Conservation (phyloP, 164 flowering plant species). For the Chloranthus sessilifolius region DNA sequence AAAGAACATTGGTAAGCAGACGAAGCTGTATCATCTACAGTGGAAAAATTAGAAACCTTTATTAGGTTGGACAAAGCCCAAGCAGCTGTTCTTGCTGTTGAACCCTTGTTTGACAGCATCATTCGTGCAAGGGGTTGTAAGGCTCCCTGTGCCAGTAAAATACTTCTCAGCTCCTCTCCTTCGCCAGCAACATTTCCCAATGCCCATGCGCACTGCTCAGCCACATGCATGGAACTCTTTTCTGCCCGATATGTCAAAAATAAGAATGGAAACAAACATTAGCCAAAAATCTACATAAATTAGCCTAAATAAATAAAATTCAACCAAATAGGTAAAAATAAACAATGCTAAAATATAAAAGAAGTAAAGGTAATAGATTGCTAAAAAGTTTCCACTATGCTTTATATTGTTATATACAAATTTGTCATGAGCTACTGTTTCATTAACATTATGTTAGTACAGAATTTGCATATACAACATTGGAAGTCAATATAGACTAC, state of each 20-base stretch:
- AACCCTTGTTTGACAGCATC: constrained; percentile 87
- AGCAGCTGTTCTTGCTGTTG: constrained; percentile 95
- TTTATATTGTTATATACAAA: too few relatives aligned
- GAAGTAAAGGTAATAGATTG: too few relatives aligned
- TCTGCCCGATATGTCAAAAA: constrained; percentile 37
- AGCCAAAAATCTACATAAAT: constrained; percentile 1
- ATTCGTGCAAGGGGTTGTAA: constrained; percentile 85
- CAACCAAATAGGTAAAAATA: too few relatives aligned
- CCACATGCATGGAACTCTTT: constrained; percentile 83
- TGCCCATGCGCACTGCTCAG: constrained; percentile 99
- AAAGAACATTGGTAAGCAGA: too few relatives aligned
- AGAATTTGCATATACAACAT: too few relatives aligned
- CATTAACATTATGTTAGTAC: too few relatives aligned
- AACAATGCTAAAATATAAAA: too few relatives aligned
- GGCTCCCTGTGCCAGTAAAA: constrained; percentile 90
- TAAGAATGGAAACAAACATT: constrained; percentile 7
- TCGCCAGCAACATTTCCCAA: constrained; percentile 99
- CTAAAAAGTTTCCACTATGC: too few relatives aligned
- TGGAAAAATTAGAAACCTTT: constrained; percentile 47
- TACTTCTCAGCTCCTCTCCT: constrained; percentile 81
- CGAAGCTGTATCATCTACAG: not conserved
- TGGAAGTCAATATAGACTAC: too few relatives aligned
- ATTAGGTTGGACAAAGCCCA: constrained; percentile 97
- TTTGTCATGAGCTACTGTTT: too few relatives aligned
- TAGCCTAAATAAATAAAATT: too few relatives aligned